These are phyloP conservation scores for Neurospora cerealis DNA, from an alignment of 495 filamentous ascomycete genomes.

Conservation along the genomic window DNA sequence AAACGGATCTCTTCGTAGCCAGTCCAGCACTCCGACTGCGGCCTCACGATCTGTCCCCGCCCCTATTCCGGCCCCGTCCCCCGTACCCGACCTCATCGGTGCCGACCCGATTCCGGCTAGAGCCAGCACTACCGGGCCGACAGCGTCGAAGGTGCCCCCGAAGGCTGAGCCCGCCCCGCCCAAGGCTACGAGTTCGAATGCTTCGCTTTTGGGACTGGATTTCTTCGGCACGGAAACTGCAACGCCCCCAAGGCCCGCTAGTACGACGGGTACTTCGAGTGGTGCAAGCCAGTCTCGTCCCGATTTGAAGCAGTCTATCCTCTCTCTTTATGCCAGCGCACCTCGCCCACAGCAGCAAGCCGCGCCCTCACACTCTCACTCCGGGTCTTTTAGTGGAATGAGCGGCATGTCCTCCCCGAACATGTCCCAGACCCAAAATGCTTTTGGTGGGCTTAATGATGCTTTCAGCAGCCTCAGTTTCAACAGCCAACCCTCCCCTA, in stretches of 20 bases:
- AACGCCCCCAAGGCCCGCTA: slow-evolving; percentile 59
- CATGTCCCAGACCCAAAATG: slow-evolving; percentile 33
- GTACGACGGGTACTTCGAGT: slow-evolving; percentile 52
- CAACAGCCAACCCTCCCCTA: slow-evolving; percentile 43
- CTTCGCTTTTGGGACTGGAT: slow-evolving; percentile 86
- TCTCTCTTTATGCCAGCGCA: slow-evolving; percentile 87
- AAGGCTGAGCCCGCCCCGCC: slow-evolving; percentile 55
- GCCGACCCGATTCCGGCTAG: slow-evolving; percentile 35
- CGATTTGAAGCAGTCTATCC: slow-evolving; percentile 92
- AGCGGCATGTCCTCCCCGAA: slow-evolving; percentile 43
- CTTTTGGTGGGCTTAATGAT: slow-evolving; percentile 70
- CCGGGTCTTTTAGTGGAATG: slow-evolving; percentile 39
- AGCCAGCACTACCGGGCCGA: slow-evolving; percentile 50
- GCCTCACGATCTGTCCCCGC: slow-evolving; percentile 18
- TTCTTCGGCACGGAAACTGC: slow-evolving; percentile 70
- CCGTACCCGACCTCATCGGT: slow-evolving; percentile 43
- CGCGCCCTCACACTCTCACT: slow-evolving; percentile 31
- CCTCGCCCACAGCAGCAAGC: slow-evolving; percentile 54
- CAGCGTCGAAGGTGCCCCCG: slow-evolving; percentile 55
- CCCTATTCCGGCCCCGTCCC: not conserved
- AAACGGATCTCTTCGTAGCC: slow-evolving; percentile 35
- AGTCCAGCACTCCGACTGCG: slow-evolving; percentile 25
- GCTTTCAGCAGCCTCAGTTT: slow-evolving; percentile 82
- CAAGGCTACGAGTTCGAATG: slow-evolving; percentile 48
- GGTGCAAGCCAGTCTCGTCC: slow-evolving; percentile 63